These are phyloP conservation scores for Voacanga thouarsii DNA, from an alignment of 257 asterid species.

Conservation along the genomic window DNA sequence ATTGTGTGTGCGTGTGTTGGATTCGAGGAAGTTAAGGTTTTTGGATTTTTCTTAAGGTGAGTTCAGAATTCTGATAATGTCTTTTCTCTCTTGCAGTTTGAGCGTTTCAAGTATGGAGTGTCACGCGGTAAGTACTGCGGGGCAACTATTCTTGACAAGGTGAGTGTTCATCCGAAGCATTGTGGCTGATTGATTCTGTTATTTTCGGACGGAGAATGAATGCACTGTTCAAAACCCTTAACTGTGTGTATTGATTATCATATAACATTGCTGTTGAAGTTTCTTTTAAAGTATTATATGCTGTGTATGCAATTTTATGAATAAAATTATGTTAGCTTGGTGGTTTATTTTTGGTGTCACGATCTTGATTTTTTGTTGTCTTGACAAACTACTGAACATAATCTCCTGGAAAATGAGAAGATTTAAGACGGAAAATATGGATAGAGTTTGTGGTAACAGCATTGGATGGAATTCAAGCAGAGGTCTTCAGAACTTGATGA, in stretches of 20 bases:
- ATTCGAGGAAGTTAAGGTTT: not conserved
- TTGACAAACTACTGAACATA: conserved; percentile 6
- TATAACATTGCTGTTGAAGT: not conserved
- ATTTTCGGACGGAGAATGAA: not conserved
- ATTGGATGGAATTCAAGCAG: conserved; percentile 24
- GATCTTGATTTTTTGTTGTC: conserved; percentile 12
- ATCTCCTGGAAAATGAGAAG: conserved; percentile 30
- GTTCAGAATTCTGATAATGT: not conserved
- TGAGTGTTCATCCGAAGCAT: conserved; percentile 11
- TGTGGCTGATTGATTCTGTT: not conserved
- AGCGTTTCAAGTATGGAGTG: conserved; percentile 43
- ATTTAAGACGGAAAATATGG: conserved; percentile 24
- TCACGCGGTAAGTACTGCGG: conserved; percentile 26
- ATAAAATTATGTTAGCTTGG: not conserved
- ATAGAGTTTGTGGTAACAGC: conserved; percentile 24
- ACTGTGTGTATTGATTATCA: not conserved
- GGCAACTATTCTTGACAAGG: conserved; percentile 39
- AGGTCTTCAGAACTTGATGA: conserved; percentile 18
- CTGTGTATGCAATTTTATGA: not conserved
- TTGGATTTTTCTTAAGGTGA: not conserved
- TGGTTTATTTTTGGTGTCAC: conserved; percentile 3
- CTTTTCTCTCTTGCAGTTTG: conserved; percentile 20
- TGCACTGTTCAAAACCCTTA: not conserved
- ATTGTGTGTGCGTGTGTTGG: too few species aligned
- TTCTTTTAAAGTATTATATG: not conserved